A percentile compares a stretch with the other conserved stretches of the same genome.
Conservation (phyloP, 208 protist genomes). For the Crithidia sp. region DNA sequence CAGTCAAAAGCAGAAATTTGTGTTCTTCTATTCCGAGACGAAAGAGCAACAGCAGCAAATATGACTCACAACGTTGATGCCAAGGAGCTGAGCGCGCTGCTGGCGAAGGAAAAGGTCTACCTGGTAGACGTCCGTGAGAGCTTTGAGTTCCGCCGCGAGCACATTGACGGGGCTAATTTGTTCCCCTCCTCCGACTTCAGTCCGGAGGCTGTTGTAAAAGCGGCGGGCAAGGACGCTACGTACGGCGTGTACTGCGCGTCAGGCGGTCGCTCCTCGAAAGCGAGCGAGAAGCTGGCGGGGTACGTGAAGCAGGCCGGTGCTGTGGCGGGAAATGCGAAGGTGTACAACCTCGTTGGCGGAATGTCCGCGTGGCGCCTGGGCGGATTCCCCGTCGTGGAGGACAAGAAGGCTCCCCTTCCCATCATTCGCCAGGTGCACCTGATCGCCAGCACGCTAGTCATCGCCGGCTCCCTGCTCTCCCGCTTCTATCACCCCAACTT, state of each 20-base stretch:
- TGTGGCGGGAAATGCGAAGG: constrained; percentile 22
- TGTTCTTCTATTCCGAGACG: not conserved
- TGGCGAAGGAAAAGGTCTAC: constrained; percentile 34
- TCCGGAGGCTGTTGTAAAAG: constrained; percentile 35
- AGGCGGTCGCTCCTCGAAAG: constrained; percentile 42
- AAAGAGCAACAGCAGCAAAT: not conserved
- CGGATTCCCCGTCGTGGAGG: constrained; percentile 37
- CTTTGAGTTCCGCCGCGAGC: constrained; percentile 49
- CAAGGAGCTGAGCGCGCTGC: constrained; percentile 25
- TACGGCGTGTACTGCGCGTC: constrained; percentile 50
- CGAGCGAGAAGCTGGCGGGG: constrained; percentile 16
- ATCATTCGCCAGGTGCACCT: constrained; percentile 61
- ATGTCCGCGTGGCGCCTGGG: constrained; percentile 46
- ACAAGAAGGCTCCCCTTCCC: constrained; percentile 44
- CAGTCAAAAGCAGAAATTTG: no score
- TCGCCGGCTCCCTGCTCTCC: constrained; percentile 33
- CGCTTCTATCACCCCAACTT: constrained; percentile 43
- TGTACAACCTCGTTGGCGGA: constrained; percentile 48
- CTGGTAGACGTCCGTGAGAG: constrained; percentile 53
- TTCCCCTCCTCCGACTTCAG: constrained; percentile 37
- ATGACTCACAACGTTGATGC: constrained; percentile 35
- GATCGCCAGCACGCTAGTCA: constrained; percentile 53
- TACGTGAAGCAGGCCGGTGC: constrained; percentile 15
- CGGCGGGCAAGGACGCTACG: constrained; percentile 17
- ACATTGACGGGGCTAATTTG: constrained; percentile 40